Conservation (phyloP, 2,329 filamentous ascomycete species). For the Fusarium vanettenii region DNA sequence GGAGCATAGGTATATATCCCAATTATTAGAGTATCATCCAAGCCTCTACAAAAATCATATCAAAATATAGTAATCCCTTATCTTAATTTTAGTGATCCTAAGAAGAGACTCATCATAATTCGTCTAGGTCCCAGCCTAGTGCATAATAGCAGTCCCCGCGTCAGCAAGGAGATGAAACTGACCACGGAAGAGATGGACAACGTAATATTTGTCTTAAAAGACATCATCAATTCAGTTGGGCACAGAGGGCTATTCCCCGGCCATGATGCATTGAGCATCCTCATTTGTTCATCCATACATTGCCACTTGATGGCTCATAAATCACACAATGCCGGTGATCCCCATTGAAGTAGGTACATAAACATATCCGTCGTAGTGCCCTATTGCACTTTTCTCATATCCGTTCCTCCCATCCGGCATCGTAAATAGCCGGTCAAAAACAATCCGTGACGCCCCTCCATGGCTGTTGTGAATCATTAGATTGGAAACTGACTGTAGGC, state of each 20-base stretch:
- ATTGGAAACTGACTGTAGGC: slow-evolving; percentile 33
- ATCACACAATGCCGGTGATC: slow-evolving; percentile 29
- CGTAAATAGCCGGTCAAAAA: slow-evolving; percentile 21
- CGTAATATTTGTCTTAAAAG: not conserved
- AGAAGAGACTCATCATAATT: too few species aligned
- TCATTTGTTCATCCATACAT: slow-evolving; percentile 24
- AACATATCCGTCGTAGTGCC: slow-evolving; percentile 32
- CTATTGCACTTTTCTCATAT: slow-evolving; percentile 13
- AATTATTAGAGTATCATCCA: too few species aligned
- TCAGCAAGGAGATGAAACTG: not conserved
- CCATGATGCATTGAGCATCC: slow-evolving; percentile 31
- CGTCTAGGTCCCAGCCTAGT: too few species aligned
- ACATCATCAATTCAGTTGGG: slow-evolving; percentile 11
- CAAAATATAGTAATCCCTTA: too few species aligned
- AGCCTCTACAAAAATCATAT: too few species aligned
- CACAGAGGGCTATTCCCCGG: slow-evolving; percentile 7
- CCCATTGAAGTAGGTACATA: slow-evolving; percentile 12
- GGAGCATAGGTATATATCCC: too few species aligned
- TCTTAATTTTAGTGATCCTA: too few species aligned
- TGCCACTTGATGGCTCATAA: slow-evolving; percentile 16
- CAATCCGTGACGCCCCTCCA: slow-evolving; percentile 41
- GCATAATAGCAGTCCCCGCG: too few species aligned
- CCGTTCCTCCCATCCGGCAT: slow-evolving; percentile 5
- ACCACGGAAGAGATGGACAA: not conserved
- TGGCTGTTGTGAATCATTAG: slow-evolving; percentile 42